These are phyloP conservation scores for Leishmania tropica DNA, from an alignment of 208 protist genomes.

Conservation along the genomic window DNA sequence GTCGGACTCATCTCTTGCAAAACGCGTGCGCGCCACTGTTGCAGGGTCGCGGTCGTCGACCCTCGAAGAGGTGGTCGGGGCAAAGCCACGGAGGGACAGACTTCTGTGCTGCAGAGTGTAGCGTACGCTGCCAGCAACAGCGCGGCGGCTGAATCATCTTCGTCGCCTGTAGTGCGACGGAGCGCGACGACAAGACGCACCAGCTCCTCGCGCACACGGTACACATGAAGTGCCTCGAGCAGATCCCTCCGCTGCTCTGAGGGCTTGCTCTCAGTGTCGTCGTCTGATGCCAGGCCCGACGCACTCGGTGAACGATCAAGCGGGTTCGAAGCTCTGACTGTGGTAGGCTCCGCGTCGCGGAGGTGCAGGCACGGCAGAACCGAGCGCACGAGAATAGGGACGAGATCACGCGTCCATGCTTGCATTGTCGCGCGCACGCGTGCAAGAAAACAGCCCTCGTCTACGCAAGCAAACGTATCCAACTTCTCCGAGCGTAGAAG, in stretches of 20 bases:
- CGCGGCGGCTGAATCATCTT: slow-evolving; percentile 2
- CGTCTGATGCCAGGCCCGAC: background rate
- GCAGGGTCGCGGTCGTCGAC: background rate
- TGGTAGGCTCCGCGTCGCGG: slow-evolving; percentile 21
- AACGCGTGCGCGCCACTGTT: slow-evolving; percentile 11
- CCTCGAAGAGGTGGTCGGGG: background rate
- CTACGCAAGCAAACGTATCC: background rate
- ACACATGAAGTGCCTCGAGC: background rate
- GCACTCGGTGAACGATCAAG: background rate
- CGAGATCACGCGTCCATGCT: slow-evolving; percentile 51
- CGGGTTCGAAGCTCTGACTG: slow-evolving; percentile 12
- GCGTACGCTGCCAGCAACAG: slow-evolving; percentile 25
- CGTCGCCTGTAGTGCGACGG: slow-evolving; percentile 6
- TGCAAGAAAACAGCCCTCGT: background rate
- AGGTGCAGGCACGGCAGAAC: slow-evolving; percentile 32
- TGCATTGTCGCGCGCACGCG: slow-evolving; percentile 26
- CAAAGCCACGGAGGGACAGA: background rate
- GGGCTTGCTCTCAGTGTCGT: background rate
- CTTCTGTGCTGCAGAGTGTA: slow-evolving; percentile 16
- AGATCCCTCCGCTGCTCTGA: background rate
- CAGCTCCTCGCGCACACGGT: slow-evolving; percentile 8
- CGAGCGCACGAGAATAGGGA: slow-evolving; percentile 10
- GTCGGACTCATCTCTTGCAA: background rate
- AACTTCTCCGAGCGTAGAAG: background rate
- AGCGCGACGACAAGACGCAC: slow-evolving; percentile 13